Evolutionary conservation across 2,329 filamentous ascomycete genomes (phyloP).

Genomic region (Phyllachora maydis): DNA sequence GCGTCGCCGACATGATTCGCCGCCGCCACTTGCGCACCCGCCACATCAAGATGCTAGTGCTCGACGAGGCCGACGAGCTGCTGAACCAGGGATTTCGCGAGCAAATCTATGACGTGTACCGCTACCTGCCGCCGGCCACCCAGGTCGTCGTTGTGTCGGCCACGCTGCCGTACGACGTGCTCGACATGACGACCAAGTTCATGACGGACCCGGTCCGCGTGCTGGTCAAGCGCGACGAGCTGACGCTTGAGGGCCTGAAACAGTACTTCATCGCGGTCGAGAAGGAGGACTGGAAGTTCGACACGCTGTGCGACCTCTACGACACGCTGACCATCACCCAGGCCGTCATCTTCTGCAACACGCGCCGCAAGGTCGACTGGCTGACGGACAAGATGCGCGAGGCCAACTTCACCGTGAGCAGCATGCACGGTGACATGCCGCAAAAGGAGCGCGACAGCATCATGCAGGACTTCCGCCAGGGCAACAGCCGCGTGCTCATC

Average conservation of each 20-base stretch:
- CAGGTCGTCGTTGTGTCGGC: constrained; percentile 96
- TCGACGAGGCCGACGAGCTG: constrained; percentile 99
- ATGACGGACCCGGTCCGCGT: constrained; percentile 99
- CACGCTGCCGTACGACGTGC: constrained; percentile 96
- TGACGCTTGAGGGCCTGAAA: constrained; percentile 99
- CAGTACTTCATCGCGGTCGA: constrained; percentile 99
- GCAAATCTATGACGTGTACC: constrained; percentile 99
- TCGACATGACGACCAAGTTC: constrained; percentile 99
- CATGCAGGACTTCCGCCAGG: constrained; percentile 99
- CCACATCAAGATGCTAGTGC: constrained; percentile 98
- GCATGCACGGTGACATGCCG: constrained; percentile 99
- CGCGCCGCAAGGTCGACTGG: constrained; percentile 99
- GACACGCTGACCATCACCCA: constrained; percentile 99
- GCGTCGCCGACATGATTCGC: constrained; percentile 99
- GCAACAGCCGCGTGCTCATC: constrained; percentile 95
- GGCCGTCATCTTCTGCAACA: constrained; percentile 99
- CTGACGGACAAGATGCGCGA: constrained; percentile 97
- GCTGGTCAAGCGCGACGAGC: constrained; percentile 98
- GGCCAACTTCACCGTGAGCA: constrained; percentile 97
- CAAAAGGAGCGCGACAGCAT: constrained; percentile 95
- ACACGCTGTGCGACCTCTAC: constrained; percentile 96
- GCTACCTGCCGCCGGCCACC: constrained; percentile 90
- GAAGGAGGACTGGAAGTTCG: constrained; percentile 99
- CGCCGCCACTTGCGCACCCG: constrained; percentile 93
- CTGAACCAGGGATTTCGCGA: constrained; percentile 89